Evolutionary conservation across 2,329 filamentous ascomycete species (phyloP).

Genomic region (Aspergillus uvarum): DNA sequence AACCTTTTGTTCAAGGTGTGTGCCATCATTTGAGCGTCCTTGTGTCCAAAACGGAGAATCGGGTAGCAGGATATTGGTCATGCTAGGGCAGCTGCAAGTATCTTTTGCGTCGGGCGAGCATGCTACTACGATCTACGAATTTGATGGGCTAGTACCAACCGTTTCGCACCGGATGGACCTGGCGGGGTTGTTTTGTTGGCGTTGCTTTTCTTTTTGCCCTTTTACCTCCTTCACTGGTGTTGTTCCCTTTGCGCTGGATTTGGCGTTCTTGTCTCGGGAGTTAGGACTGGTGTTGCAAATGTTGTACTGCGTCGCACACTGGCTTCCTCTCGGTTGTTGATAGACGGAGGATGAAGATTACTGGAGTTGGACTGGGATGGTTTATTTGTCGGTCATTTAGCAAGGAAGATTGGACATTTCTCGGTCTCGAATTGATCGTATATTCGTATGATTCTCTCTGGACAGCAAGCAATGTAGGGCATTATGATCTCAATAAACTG

Average conservation of each 20-base stretch:
- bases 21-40: not conserved
- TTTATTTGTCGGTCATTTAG: constrained; percentile 1
- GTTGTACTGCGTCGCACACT: not conserved
- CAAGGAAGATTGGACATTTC: not conserved
- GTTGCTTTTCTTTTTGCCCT: not conserved
- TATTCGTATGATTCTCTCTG: not conserved
- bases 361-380: not conserved
- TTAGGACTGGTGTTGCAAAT: not conserved
- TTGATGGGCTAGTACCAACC: constrained; percentile 6
- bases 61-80: constrained; percentile 12
- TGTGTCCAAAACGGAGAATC: not conserved
- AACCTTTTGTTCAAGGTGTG: constrained; percentile 7
- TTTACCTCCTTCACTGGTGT: not conserved
- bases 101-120: not conserved
- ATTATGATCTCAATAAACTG: no score
- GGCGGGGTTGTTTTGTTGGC: not conserved
- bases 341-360: not conserved
- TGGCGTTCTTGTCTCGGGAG: not conserved
- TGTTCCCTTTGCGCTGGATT: not conserved
- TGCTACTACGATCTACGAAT: constrained; percentile 15
- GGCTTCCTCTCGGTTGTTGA: not conserved
- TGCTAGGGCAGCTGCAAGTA: constrained; percentile 12
- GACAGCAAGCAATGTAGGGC: no score
- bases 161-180: not conserved
- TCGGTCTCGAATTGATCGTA: not conserved